A percentile compares a stretch with the other conserved stretches of the same genome.
These are phyloP conservation scores for Artemisia argyi DNA, from an alignment of 129 eudicot species.

Conservation along the genomic window DNA sequence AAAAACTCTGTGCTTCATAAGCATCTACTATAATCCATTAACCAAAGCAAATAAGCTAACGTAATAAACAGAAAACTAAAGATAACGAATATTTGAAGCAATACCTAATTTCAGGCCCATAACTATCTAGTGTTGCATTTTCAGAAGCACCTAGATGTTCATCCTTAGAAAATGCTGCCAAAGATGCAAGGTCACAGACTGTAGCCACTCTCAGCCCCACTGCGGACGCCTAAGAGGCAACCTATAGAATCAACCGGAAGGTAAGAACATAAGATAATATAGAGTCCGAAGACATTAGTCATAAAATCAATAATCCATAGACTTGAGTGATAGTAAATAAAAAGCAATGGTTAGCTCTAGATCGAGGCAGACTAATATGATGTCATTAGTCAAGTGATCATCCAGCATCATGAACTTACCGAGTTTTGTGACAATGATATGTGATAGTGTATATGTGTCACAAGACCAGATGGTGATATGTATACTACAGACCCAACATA, in stretches of 20 bases:
- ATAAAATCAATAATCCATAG: no score
- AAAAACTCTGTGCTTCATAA: neutral
- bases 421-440: no score
- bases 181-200: constrained; percentile 95
- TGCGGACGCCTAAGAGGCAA: constrained; percentile 91
- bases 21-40: constrained; percentile 9
- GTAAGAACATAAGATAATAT: neutral
- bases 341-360: no score
- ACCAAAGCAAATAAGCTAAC: neutral
- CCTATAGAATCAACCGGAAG: constrained; percentile 46
- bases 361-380: no score
- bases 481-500: no score
- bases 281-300: neutral
- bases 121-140: constrained; percentile 37
- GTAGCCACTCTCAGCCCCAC: constrained; percentile 99
- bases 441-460: no score
- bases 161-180: constrained; percentile 70
- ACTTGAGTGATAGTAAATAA: no score
- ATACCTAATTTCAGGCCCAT: constrained; percentile 45
- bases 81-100: neutral
- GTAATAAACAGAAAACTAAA: neutral
- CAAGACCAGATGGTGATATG: no score
- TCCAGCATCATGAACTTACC: no score
- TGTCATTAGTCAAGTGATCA: no score
- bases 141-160: constrained; percentile 40